phyloP scores from a whole-genome alignment of 2,329 filamentous ascomycete genomes.

The Ascochyta koolunga region DNA sequence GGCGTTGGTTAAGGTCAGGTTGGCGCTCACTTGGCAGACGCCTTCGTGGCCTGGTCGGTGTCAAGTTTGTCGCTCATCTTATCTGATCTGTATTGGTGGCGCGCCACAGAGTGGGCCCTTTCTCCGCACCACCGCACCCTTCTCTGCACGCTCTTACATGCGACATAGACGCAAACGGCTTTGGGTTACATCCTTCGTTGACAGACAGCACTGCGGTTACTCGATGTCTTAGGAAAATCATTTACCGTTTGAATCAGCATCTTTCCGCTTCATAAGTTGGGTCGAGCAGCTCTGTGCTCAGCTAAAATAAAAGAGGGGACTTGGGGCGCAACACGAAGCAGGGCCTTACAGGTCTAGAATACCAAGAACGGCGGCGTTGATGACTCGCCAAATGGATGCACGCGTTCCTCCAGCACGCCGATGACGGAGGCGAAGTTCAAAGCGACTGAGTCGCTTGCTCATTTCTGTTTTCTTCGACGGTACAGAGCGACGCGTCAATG shows the following conservation, averaged over 20 bases:
- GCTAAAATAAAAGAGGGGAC: not conserved
- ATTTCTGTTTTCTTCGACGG: not conserved
- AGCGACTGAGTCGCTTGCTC: not conserved
- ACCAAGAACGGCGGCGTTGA: slow-evolving; percentile 6
- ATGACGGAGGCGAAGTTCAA: not conserved
- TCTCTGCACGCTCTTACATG: not conserved
- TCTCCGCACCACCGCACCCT: not conserved
- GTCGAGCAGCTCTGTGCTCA: not conserved
- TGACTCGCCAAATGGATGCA: not conserved
- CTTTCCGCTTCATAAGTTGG: not conserved
- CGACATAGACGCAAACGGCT: not conserved
- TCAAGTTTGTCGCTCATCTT: slow-evolving; percentile 2
- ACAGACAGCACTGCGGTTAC: not conserved
- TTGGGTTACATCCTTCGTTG: not conserved
- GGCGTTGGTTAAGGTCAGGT: slow-evolving; percentile 2
- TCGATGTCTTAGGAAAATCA: not conserved
- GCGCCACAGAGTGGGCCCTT: not conserved
- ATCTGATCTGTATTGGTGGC: slow-evolving; percentile 3
- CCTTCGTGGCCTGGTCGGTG: not conserved
- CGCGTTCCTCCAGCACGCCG: not conserved
- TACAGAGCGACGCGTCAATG: not conserved
- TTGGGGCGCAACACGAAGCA: not conserved
- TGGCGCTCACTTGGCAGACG: slow-evolving; percentile 11
- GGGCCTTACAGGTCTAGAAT: slow-evolving; percentile 5
- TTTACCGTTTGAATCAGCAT: not conserved